Evolutionary conservation across 352 stramenopile species (phyloP), one percentile per base, ranked within the genome.

Genomic region (Pythium sukuiense): DNA sequence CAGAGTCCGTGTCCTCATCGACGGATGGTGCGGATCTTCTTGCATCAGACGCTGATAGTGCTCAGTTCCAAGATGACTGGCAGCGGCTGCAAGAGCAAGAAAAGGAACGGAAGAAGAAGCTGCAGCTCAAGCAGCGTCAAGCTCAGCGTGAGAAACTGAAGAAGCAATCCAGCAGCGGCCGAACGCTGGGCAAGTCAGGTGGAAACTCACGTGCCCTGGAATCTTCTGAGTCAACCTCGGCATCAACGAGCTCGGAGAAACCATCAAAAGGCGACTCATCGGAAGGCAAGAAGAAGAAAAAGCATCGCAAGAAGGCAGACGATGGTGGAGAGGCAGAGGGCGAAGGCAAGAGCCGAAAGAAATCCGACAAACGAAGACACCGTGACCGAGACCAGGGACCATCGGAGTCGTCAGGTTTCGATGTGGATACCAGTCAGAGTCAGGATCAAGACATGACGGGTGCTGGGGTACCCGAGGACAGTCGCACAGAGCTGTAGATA

Each of bases 71-170:
- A 20, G 61, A 73, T 3, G 77, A 90, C 43, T 93, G 85, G 85
- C 76, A 92, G 59, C 74, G 77, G 55, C 76, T 93, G 75, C 85
- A 93, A 63, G 75, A 74, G 39, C 76, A 89, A 68, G 85, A 90
- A 60, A 89, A 88, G 41, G 80, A 90, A 49, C 79, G 85, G 12
- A 83, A 84, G 62, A 88, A 89, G 55, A 76, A 76, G 41, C 55
- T 92, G 29, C 81, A 89, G 69, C 56, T 81, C 18, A 93, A 92
- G 45, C 85, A 93, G 52, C 76, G 85, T 0, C 85, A 93, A 70
- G 83, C 81, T 16, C 85, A 90, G 50, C 80, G 83, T n/a, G 83
- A 93, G 14, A 92, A 92, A 55, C 53, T 89, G 12, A 88, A 88
- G 60, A 91, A 91, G 50, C 78, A 88, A 67, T 27, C 61, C 8